Base-by-base conservation (phyloP, 2,329 filamentous ascomycete species). In the Pestalotiopsis sp. region DNA sequence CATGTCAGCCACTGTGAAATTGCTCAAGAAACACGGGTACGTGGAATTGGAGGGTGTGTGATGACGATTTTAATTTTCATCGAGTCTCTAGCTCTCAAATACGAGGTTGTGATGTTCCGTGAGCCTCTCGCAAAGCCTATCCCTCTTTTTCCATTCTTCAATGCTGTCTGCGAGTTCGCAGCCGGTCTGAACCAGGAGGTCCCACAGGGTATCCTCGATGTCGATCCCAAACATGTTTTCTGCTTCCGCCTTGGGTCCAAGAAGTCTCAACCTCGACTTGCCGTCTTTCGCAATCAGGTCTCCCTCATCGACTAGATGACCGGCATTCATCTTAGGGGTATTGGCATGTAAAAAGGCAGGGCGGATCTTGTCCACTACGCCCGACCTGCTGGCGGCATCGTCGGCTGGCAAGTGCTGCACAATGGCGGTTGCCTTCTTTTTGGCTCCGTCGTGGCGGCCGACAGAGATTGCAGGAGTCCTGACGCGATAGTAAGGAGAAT, bases 401-500 rank as follows among this genome's bases (percentile, higher is more conserved):
- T 68, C 66, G 20, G n/a, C n/a, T 23, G 66, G 66, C 41, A 68
- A 49, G 31, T 68, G 66, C 41, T 68, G 66, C 14, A 68, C 39
- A 9, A 68, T 68, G 13, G 66, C 66, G 13, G 66, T 64, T 5
- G 41, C 66, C 41, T 68, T 68, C 82, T 68, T 58, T 23, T 72
- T 64, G 1, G 65, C 58, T 23, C 59, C 66, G 36, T 64, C 66
- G 27, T 68, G 49, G 25, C 66, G 64, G 12, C 66, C 66, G 3
- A 68, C 7, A 17, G 25, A 31, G 11, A 25, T 17, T 31, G 61
- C 60, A 36, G 58, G 14, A 23, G 41, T 68, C 49, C 75, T 76
- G 60, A 85, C 83, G 41, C 80, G 77, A 70, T 84, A 83, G 72
- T 80, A 84, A 2, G 79, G 72, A 5, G 80, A 76, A 4, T 75